Base-by-base conservation (phyloP, 2,329 filamentous ascomycete species). In the Fusarium beomiforme region DNA sequence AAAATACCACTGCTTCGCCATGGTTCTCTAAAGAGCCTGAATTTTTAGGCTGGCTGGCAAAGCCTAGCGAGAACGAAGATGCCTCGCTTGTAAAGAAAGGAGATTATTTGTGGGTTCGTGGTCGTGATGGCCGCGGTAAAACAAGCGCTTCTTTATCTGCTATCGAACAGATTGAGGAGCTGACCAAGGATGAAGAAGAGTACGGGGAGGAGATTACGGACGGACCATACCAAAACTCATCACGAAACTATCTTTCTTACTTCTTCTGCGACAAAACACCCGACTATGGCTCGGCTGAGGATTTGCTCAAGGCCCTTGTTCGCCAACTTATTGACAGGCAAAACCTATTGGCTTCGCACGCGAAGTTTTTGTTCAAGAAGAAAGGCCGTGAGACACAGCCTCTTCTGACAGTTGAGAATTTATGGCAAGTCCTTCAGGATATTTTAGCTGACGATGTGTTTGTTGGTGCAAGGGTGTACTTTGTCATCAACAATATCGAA, bases 361-460 rank as follows among this genome's bases (percentile, higher is more conserved):
- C 81, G 5, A 83, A 72, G 64, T 76, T 51, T 77, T 80, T 66
- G 36, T 74, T 39, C 76, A 80, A 71, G 61, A 81, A 66, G 26
- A 71, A 59, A 13, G 63, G 58, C 0, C 61, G 63, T 21, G 71
- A 73, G 13, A 23, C 44, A 0, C 67, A 70, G 44, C 36, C 55
- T 7, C 44, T 70, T 6, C 23, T 71, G 5, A 74, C 72, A 0
- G 57, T 74, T 1, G 72, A 74, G 19, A 74, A 74, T 12, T 46
- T 74, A 78, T 84, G 82, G 82, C 81, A 83, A 34, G 77, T 78
- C 12, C 77, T 84, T 5, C 82, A 83, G 57, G 82, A 83, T 9
- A 83, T 83, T 68, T 76, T 84, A 4, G 72, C 76, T 1, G 82
- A 84, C 29, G 78, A 54, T 6, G 46, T 46, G 2, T 58, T 74